Evolutionary conservation across 2,329 filamentous ascomycete genomes (phyloP).

Genomic region (Aspergillus piperis): DNA sequence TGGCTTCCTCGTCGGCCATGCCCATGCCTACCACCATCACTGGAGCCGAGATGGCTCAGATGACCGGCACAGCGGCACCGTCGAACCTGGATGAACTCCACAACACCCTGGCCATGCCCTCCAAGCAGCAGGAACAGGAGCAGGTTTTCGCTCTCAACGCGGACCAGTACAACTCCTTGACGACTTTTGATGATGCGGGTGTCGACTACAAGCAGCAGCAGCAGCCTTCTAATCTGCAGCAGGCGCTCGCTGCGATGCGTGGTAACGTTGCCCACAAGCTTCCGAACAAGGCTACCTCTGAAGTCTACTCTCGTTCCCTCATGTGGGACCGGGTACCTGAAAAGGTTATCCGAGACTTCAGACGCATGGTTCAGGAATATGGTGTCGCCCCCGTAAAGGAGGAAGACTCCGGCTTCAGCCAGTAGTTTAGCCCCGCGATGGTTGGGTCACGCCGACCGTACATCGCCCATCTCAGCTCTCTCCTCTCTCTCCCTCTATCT

Average conservation of each 20-base stretch:
- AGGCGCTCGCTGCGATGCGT: constrained; percentile 79
- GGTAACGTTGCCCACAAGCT: constrained; percentile 62
- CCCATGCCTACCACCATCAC: constrained; percentile 37
- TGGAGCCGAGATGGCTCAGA: constrained; percentile 42
- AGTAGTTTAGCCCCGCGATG: constrained; percentile 13
- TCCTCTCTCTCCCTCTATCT: constrained; percentile 1
- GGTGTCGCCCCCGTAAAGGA: constrained; percentile 43
- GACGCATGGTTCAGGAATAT: constrained; percentile 82
- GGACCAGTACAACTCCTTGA: constrained; percentile 85
- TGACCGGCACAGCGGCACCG: constrained; percentile 32
- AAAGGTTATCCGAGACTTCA: constrained; percentile 90
- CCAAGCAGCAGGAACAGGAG: constrained; percentile 82
- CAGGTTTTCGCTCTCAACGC: constrained; percentile 84
- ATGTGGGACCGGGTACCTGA: constrained; percentile 92
- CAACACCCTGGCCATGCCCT: constrained; percentile 70
- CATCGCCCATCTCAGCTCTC: constrained; percentile 9
- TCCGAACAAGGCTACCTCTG: constrained; percentile 62
- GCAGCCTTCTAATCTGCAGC: constrained; percentile 47
- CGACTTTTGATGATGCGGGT: constrained; percentile 61
- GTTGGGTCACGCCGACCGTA: constrained; percentile 8
- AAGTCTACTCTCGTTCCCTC: constrained; percentile 89
- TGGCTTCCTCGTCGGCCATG: constrained; percentile 27
- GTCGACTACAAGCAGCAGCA: constrained; percentile 41
- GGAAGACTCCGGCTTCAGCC: constrained; percentile 26
- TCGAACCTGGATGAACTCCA: constrained; percentile 64